Evolutionary conservation across 164 flowering plant species (phyloP).

Genomic region (Platanus orientalis): DNA sequence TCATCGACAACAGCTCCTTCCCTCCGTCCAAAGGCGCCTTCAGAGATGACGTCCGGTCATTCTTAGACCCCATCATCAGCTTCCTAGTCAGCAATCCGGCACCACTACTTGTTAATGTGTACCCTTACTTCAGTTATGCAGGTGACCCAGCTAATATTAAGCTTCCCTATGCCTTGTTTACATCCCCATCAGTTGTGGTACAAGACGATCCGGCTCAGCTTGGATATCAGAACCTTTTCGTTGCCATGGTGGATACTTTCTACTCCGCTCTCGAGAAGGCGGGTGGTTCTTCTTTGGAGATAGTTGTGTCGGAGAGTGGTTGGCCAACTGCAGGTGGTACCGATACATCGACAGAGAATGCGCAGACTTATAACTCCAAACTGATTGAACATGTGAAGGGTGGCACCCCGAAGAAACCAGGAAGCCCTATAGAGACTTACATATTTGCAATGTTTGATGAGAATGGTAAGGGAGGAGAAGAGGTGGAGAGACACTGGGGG

Average conservation of each 20-base stretch:
- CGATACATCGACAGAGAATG: constrained; percentile 11
- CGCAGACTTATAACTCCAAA: constrained; percentile 20
- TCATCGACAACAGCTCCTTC: constrained; percentile 12
- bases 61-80: constrained; percentile 18
- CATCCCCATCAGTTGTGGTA: constrained; percentile 10
- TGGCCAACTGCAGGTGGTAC: constrained; percentile 22
- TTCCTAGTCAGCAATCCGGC: constrained; percentile 19
- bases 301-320: constrained; percentile 23
- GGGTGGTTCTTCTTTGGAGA: constrained; percentile 7
- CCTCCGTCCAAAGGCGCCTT: constrained; percentile 37
- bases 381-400: constrained; percentile 19
- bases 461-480: constrained; percentile 9
- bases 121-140: constrained; percentile 28
- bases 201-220: constrained; percentile 6
- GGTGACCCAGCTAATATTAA: constrained; percentile 1
- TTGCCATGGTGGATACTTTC: constrained; percentile 27
- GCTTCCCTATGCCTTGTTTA: constrained; percentile 34
- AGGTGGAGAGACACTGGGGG: no score
- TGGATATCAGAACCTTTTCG: constrained; percentile 31
- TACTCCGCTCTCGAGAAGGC: constrained; percentile 29
- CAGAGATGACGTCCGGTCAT: background rate
- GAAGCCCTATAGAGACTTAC: constrained; percentile 21
- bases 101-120: constrained; percentile 41
- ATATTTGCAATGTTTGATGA: constrained; percentile 30
- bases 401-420: constrained; percentile 18